These are phyloP conservation scores for Zymoseptoria crescenta DNA, from an alignment of 2,329 filamentous ascomycete species.

Conservation along the genomic window DNA sequence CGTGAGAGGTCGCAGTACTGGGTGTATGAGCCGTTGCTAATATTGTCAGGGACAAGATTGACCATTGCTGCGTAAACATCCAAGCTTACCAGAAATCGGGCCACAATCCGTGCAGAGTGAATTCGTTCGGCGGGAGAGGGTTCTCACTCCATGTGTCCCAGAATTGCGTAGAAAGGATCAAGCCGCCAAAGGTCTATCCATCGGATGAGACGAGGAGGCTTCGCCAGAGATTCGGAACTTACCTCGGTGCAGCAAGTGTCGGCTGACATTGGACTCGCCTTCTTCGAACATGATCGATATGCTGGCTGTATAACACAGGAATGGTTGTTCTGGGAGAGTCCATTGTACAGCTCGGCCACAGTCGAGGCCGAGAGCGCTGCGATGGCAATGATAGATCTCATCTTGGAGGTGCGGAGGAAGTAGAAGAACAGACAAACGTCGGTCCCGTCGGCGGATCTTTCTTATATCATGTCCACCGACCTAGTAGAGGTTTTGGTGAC, in stretches of 20 bases:
- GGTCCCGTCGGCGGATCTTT: slow-evolving; percentile 8
- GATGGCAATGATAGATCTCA: slow-evolving; percentile 13
- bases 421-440: neutral
- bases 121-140: slow-evolving; percentile 49
- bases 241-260: slow-evolving; percentile 56
- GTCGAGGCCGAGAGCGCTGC: slow-evolving; percentile 13
- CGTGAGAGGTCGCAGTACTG: slow-evolving; percentile 60
- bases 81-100: slow-evolving; percentile 38
- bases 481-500: slow-evolving; percentile 25
- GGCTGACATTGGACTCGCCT: slow-evolving; percentile 36
- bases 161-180: slow-evolving; percentile 55
- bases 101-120: slow-evolving; percentile 56
- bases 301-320: slow-evolving; percentile 42
- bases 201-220: too few relatives aligned
- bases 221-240: too few relatives aligned
- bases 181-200: slow-evolving; percentile 49
- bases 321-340: slow-evolving; percentile 47
- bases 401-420: slow-evolving; percentile 2
- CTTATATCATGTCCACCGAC: slow-evolving; percentile 34
- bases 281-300: slow-evolving; percentile 44
- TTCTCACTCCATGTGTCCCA: slow-evolving; percentile 60
- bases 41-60: neutral
- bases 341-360: slow-evolving; percentile 35
- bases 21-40: slow-evolving; percentile 49
- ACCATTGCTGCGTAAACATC: neutral